Percentiles rank a stretch among this genome's conserved stretches.
Conservation (phyloP, 1,284 basidiomycete species). For the Erythrobasidium hasegawianum region DNA sequence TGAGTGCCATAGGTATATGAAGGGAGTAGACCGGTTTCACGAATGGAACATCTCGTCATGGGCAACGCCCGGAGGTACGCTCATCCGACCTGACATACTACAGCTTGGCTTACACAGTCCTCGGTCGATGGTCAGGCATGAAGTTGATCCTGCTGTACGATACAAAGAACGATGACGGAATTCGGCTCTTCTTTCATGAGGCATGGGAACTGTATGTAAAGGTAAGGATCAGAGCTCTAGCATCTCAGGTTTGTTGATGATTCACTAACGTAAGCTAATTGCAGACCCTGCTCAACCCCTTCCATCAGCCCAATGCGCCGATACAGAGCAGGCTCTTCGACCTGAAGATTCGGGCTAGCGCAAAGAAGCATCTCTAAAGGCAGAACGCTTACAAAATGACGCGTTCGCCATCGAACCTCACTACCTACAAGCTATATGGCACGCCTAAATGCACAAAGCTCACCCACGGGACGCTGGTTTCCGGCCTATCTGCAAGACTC, state of each 20-base stretch:
- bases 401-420: too few species aligned
- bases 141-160: constrained; percentile 90
- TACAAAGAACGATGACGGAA: constrained; percentile 90
- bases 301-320: constrained; percentile 78
- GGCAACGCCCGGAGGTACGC: constrained; percentile 83
- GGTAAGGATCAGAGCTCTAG: constrained; percentile 55
- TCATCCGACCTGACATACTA: not conserved
- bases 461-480: too few species aligned
- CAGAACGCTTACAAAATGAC: too few species aligned
- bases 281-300: constrained; percentile 83
- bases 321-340: constrained; percentile 80
- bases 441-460: too few species aligned
- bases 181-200: constrained; percentile 80
- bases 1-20: constrained; percentile 69
- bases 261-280: not conserved
- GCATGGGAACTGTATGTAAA: constrained; percentile 94
- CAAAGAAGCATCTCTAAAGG: constrained; percentile 74
- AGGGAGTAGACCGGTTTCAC: constrained; percentile 89
- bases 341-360: constrained; percentile 72
- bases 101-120: not conserved
- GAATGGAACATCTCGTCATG: constrained; percentile 96
- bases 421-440: too few species aligned
- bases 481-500: too few species aligned
- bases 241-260: not conserved
- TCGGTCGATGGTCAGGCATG: constrained; percentile 66